Evolutionary conservation across 1,284 basidiomycete species (phyloP).

Genomic region (Lignosus rhinocerotis): DNA sequence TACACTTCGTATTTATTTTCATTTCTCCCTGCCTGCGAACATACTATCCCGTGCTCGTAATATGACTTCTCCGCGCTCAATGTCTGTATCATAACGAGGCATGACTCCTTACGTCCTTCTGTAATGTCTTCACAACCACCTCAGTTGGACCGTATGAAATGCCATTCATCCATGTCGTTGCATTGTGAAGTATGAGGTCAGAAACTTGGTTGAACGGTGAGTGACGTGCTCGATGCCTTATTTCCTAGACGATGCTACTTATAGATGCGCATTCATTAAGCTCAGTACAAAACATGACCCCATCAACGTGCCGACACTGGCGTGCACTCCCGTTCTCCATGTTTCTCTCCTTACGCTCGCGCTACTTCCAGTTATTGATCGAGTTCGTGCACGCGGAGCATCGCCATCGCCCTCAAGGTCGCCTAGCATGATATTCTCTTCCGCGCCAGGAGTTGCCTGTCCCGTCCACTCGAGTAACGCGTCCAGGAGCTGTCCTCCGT

Average conservation of each 20-base stretch:
- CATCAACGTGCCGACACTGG: neutral
- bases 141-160: no score
- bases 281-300: constrained; percentile 8
- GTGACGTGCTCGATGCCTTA: no score
- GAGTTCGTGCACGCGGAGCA: neutral
- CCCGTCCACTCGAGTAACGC: constrained; percentile 9
- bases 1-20: neutral
- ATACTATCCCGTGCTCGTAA: neutral
- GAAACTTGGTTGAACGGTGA: no score
- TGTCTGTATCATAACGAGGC: neutral
- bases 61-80: neutral
- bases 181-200: no score
- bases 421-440: neutral
- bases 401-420: constrained; percentile 10
- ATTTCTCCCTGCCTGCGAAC: neutral
- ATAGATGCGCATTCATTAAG: neutral
- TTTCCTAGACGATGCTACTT: no score
- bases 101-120: neutral
- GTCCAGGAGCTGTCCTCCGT: constrained; percentile 55
- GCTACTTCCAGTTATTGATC: no score
- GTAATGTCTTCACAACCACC: neutral
- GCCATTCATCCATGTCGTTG: no score
- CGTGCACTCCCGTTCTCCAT: neutral
- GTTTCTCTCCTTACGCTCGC: no score
- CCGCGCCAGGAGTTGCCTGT: neutral